These are phyloP conservation scores for Citrus sinensis DNA, from an alignment of 345 rosid genomes.

Conservation along the genomic window DVS_A1.0 CM039164.1:10751001-10751500, in stretches of 20 bases:
- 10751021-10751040: constrained; percentile 31
- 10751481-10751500: neutral
- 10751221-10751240: constrained; percentile 40
- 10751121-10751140: constrained; percentile 37
- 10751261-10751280: constrained; percentile 55
- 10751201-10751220: constrained; percentile 57
- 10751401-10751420: constrained; percentile 70
- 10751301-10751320: constrained; percentile 48
- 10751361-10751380: constrained; percentile 44
- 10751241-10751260: constrained; percentile 64
- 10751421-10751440: constrained; percentile 57
- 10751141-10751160: constrained; percentile 36
- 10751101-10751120: constrained; percentile 16
- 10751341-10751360: constrained; percentile 19
- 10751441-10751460: constrained; percentile 56
- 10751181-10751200: constrained; percentile 84
- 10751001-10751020: constrained; percentile 60
- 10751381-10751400: constrained; percentile 61
- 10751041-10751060: constrained; percentile 39
- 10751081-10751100: constrained; percentile 43
- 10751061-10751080: constrained; percentile 27
- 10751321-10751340: constrained; percentile 54
- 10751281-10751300: constrained; percentile 83
- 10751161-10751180: constrained; percentile 52
- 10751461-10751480: constrained; percentile 35